Conservation (phyloP, 2,329 filamentous ascomycete genomes). For the Verticillium alfalfae region DNA sequence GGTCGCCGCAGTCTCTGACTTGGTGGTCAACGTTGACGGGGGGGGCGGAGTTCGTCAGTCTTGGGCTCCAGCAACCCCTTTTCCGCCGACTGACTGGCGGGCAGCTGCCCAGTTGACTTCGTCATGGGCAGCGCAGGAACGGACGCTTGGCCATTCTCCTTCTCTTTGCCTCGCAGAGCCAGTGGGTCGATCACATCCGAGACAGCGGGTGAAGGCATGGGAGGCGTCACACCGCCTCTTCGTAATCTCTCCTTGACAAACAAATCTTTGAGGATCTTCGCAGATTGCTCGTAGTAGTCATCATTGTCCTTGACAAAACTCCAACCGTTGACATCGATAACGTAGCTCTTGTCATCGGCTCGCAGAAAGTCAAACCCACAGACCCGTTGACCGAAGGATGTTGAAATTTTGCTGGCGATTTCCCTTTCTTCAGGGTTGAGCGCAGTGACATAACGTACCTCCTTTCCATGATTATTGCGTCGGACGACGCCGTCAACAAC, state of each 20-base stretch:
- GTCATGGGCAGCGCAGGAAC: slow-evolving; percentile 5
- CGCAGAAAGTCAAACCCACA: slow-evolving; percentile 94
- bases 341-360: slow-evolving; percentile 84
- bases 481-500: slow-evolving; percentile 95
- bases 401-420: slow-evolving; percentile 85
- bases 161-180: slow-evolving; percentile 29
- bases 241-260: slow-evolving; percentile 76
- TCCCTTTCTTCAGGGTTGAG: slow-evolving; percentile 74
- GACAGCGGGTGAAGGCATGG: slow-evolving; percentile 42
- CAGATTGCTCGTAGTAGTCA: slow-evolving; percentile 91
- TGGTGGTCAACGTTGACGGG: slow-evolving; percentile 19
- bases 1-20: slow-evolving; percentile 21
- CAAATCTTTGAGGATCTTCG: slow-evolving; percentile 79
- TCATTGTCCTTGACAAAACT: slow-evolving; percentile 99
- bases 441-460: slow-evolving; percentile 89
- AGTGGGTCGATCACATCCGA: slow-evolving; percentile 32
- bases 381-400: slow-evolving; percentile 87
- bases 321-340: slow-evolving; percentile 99
- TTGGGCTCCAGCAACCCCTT: slow-evolving; percentile 8
- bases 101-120: not conserved
- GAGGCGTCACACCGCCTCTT: slow-evolving; percentile 53
- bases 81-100: slow-evolving; percentile 5
- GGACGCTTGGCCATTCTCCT: slow-evolving; percentile 22
- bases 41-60: slow-evolving; percentile 7
- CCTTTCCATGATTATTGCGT: slow-evolving; percentile 94